A percentile compares a stretch with the other conserved stretches of the same genome.
Evolutionary conservation across 2,329 filamentous ascomycete species (phyloP).

Genomic region (Mycosphaerella arachidis): DNA sequence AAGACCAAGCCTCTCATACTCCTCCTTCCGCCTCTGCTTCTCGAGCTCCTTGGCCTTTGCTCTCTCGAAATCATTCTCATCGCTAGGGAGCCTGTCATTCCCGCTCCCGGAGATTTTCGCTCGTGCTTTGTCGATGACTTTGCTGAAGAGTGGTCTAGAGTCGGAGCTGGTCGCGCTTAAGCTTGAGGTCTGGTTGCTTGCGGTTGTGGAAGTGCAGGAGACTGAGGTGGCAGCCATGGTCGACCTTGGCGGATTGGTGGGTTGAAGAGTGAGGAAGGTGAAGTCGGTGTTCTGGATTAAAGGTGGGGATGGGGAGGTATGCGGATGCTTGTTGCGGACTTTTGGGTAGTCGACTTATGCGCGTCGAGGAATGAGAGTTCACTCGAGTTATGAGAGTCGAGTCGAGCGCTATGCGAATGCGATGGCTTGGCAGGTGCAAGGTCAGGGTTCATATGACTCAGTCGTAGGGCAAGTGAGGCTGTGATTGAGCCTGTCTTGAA

Average conservation of each 20-base stretch:
- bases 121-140: constrained; percentile 11
- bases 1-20: constrained; percentile 18
- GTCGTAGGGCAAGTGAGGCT: not conserved
- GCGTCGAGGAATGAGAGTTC: not conserved
- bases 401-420: not conserved
- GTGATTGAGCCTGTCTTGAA: not conserved
- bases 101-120: constrained; percentile 4
- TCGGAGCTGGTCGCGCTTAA: constrained; percentile 1
- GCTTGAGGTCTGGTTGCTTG: not conserved
- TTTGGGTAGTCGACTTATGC: not conserved
- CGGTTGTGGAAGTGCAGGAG: not conserved
- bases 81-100: constrained; percentile 1
- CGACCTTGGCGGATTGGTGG: not conserved
- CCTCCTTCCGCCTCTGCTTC: constrained; percentile 18
- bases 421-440: not conserved
- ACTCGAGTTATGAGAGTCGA: not conserved
- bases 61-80: constrained; percentile 8
- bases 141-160: not conserved
- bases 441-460: not conserved
- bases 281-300: not conserved
- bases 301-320: not conserved
- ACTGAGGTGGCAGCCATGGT: not conserved
- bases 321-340: not conserved
- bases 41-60: constrained; percentile 15
- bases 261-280: not conserved